Evolutionary conservation across 495 filamentous ascomycete genomes (phyloP).

Genomic region (Trichoderma reesei): DNA sequence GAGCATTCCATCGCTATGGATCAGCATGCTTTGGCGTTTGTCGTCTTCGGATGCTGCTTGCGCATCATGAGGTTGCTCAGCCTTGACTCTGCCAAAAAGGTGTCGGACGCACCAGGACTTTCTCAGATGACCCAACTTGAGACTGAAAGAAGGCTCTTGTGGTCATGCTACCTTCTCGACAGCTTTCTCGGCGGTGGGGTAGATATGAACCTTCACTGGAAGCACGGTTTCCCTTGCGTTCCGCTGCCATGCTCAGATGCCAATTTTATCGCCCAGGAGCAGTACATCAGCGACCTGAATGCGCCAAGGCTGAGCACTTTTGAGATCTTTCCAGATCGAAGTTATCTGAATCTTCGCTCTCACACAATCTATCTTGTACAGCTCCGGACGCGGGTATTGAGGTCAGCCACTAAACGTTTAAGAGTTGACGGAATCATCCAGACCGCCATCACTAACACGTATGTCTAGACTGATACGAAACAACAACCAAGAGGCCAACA

Average conservation of each 20-base stretch:
- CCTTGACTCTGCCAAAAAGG: constrained; percentile 19
- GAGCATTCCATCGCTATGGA: constrained; percentile 25
- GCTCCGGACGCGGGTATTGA: constrained; percentile 9
- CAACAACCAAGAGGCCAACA: background rate
- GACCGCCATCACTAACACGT: background rate
- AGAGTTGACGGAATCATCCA: background rate
- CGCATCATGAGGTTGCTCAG: constrained; percentile 30
- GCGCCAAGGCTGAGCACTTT: background rate
- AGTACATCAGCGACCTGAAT: background rate
- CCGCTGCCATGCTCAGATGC: constrained; percentile 27
- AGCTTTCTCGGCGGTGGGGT: constrained; percentile 24
- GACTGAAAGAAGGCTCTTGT: constrained; percentile 25
- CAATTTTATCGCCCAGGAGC: background rate
- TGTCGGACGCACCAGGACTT: background rate
- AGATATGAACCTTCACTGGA: constrained; percentile 18
- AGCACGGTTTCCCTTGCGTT: constrained; percentile 27
- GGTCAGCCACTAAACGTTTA: background rate
- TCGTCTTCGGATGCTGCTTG: constrained; percentile 26
- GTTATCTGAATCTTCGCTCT: background rate
- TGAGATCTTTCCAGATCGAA: background rate
- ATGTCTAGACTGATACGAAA: background rate
- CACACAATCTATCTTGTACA: constrained; percentile 11
- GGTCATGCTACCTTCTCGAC: constrained; percentile 31
- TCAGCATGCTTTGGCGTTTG: constrained; percentile 29
- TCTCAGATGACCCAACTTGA: constrained; percentile 16